Conservation (phyloP, 2,329 filamentous ascomycete genomes). For the Lachnellula subtilissima region DNA sequence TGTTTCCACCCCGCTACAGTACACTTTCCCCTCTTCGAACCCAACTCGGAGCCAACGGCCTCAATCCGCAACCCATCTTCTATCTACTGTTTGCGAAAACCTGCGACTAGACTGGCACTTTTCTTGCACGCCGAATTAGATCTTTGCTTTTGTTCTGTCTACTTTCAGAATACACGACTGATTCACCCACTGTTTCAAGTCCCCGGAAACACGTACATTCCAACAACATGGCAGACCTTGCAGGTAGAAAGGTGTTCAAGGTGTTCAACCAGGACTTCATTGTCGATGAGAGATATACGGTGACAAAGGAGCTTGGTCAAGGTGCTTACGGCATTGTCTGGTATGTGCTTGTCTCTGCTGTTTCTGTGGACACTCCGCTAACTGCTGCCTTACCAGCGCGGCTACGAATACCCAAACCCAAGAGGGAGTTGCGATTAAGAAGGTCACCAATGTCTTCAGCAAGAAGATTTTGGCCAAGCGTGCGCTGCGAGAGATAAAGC, state of each 20-base stretch:
- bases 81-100: too few relatives aligned
- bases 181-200: neutral
- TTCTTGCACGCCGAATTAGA: too few relatives aligned
- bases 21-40: neutral
- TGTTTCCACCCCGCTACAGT: neutral
- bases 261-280: constrained; percentile 99
- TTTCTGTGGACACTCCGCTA: constrained; percentile 24
- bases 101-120: too few relatives aligned
- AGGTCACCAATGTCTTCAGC: constrained; percentile 99
- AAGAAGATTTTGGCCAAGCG: constrained; percentile 99
- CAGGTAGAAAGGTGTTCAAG: constrained; percentile 89
- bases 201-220: neutral
- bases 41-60: neutral
- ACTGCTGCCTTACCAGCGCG: constrained; percentile 52
- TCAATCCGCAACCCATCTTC: neutral
- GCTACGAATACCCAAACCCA: constrained; percentile 86
- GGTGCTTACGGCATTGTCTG: constrained; percentile 99
- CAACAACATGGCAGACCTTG: constrained; percentile 31
- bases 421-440: constrained; percentile 97
- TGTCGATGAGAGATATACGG: constrained; percentile 95
- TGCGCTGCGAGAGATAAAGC: constrained; percentile 95
- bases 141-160: too few relatives aligned
- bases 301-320: constrained; percentile 97
- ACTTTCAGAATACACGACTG: too few relatives aligned
- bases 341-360: constrained; percentile 45